Evolutionary conservation across 805 yeast species (phyloP).

Genomic region (Teunomyces barrocoloradensis): DNA sequence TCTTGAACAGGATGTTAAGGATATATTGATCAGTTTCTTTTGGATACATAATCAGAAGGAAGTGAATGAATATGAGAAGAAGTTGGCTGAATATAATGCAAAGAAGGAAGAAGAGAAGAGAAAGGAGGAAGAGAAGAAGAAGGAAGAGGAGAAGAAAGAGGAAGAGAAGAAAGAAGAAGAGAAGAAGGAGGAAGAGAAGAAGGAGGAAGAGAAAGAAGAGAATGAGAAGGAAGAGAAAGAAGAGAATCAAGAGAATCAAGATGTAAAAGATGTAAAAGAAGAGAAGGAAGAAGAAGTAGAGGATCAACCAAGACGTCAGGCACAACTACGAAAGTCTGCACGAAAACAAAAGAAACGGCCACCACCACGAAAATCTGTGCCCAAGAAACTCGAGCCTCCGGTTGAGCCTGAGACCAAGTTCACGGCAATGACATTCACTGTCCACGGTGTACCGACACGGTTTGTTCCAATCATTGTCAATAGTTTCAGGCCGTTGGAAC

Average conservation of each 20-base stretch:
- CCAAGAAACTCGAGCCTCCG: constrained; percentile 29
- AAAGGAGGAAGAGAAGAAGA: constrained; percentile 14
- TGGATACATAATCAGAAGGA: constrained; percentile 52
- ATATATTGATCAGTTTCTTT: constrained; percentile 47
- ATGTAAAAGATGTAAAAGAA: too few relatives aligned
- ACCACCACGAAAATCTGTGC: constrained; percentile 12
- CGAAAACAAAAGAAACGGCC: constrained; percentile 12
- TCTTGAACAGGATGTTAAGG: constrained; percentile 24
- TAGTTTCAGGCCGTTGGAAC: constrained; percentile 57
- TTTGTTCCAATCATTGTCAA: constrained; percentile 63
- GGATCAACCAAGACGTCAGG: constrained; percentile 6
- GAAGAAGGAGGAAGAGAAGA: constrained; percentile 17
- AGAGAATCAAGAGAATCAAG: too few relatives aligned
- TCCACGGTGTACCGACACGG: constrained; percentile 64
- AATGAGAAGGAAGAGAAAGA: neutral
- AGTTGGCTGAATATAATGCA: constrained; percentile 27
- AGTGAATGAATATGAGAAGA: constrained; percentile 43
- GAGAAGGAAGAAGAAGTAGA: neutral
- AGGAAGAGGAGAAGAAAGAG: constrained; percentile 21
- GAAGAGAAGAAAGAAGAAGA: constrained; percentile 24
- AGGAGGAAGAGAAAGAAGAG: constrained; percentile 10
- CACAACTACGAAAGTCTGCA: constrained; percentile 8
- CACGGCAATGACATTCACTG: constrained; percentile 64
- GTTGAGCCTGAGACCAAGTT: constrained; percentile 44
- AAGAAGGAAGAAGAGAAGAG: constrained; percentile 25